Evolutionary conservation across 345 rosid genomes (phyloP).

Genomic region (Melaleuca quinquenervia): DNA sequence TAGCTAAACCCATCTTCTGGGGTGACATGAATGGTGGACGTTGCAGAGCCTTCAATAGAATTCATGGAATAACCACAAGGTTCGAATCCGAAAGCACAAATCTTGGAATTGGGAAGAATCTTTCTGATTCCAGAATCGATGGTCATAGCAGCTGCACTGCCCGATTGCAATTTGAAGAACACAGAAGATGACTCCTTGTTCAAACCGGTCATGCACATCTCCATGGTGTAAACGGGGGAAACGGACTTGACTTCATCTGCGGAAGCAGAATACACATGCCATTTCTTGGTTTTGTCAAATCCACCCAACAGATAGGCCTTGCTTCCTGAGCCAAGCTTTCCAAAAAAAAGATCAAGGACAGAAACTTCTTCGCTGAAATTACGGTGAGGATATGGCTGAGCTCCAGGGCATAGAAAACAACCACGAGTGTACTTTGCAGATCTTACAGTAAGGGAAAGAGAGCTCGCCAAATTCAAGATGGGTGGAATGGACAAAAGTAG

Average conservation of each 20-base stretch:
- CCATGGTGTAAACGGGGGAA: constrained; percentile 41
- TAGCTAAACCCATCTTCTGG: constrained; percentile 79
- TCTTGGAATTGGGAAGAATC: constrained; percentile 53
- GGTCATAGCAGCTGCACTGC: constrained; percentile 47
- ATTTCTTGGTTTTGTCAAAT: constrained; percentile 25
- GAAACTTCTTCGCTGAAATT: constrained; percentile 73
- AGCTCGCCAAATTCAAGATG: constrained; percentile 38
- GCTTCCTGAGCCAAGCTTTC: constrained; percentile 45
- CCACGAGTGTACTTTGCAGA: constrained; percentile 70
- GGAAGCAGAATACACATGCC: constrained; percentile 78
- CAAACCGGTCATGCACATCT: constrained; percentile 87
- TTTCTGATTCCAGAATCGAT: constrained; percentile 55
- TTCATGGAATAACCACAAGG: constrained; percentile 90
- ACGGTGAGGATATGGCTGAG: constrained; percentile 63
- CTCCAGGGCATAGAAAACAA: constrained; percentile 54
- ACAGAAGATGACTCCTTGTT: constrained; percentile 45
- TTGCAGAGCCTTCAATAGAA: constrained; percentile 52
- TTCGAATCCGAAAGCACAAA: constrained; percentile 69
- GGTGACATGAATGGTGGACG: constrained; percentile 73
- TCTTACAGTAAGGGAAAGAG: constrained; percentile 37
- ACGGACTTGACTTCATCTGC: constrained; percentile 3
- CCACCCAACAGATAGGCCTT: constrained; percentile 59
- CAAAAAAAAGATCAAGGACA: constrained; percentile 49
- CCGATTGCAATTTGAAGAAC: constrained; percentile 33
- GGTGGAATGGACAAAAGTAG: constrained; percentile 58